A percentile compares a stretch with the other conserved stretches of the same genome.
These are phyloP conservation scores for Phytophthora fragariae DNA, from an alignment of 352 stramenopile species.

Conservation along the genomic window DNA sequence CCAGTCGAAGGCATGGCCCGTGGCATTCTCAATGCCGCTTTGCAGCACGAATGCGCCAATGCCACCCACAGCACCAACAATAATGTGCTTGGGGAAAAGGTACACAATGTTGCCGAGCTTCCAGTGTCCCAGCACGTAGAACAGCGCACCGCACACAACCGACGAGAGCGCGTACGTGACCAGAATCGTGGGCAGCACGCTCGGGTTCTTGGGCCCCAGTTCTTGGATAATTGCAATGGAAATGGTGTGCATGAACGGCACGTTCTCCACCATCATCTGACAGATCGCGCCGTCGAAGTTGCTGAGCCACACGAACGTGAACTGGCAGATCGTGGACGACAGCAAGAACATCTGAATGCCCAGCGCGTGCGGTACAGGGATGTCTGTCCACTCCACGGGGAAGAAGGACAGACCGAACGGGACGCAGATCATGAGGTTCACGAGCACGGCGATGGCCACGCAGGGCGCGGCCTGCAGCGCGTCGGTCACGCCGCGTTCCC, in stretches of 20 bases:
- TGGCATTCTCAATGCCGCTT: constrained; percentile 89
- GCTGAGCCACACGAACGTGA: constrained; percentile 79
- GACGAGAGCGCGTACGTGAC: constrained; percentile 92
- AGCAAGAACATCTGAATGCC: constrained; percentile 89
- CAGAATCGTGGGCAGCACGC: constrained; percentile 91
- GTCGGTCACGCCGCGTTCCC: constrained; percentile 38
- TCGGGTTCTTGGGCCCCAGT: constrained; percentile 73
- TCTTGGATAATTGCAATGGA: constrained; percentile 87
- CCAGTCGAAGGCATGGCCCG: constrained; percentile 70
- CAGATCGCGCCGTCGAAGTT: constrained; percentile 79
- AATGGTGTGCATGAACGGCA: constrained; percentile 95
- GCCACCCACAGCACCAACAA: constrained; percentile 95
- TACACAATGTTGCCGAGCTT: constrained; percentile 93
- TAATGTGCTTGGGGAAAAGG: constrained; percentile 95
- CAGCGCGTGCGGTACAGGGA: constrained; percentile 76
- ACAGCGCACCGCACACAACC: constrained; percentile 89
- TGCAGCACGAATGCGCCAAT: constrained; percentile 91
- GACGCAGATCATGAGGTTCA: constrained; percentile 91
- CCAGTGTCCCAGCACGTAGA: constrained; percentile 91
- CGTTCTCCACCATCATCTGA: constrained; percentile 97
- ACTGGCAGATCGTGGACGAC: constrained; percentile 82
- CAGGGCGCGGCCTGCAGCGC: constrained; percentile 54
- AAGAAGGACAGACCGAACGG: constrained; percentile 90
- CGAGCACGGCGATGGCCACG: constrained; percentile 73
- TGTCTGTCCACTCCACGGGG: constrained; percentile 78